These are phyloP conservation scores for Penicillium egyptiacum DNA, from an alignment of 495 filamentous ascomycete species.

Conservation along the genomic window DNA sequence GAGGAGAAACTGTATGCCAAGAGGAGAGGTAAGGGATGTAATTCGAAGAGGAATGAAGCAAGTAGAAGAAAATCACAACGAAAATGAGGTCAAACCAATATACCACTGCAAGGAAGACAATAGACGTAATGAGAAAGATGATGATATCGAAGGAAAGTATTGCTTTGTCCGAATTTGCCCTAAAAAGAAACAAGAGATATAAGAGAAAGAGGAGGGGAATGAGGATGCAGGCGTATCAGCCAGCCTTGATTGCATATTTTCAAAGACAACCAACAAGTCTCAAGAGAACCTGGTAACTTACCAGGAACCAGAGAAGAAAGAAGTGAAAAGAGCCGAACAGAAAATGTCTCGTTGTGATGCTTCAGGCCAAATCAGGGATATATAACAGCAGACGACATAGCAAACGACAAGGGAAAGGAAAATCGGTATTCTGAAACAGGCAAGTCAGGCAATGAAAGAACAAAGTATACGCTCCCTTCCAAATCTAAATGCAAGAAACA, in stretches of 20 bases:
- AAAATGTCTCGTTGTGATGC: conserved; percentile 27
- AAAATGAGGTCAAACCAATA: conserved; percentile 11
- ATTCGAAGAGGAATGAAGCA: conserved; percentile 4
- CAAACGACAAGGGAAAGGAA: conserved; percentile 15
- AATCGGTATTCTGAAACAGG: conserved; percentile 15
- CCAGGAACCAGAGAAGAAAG: conserved; percentile 11
- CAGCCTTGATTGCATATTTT: conserved; percentile 8
- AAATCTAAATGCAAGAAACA: conserved; percentile 46
- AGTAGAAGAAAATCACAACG: conserved; percentile 25
- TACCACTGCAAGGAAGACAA: background rate
- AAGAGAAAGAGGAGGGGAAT: conserved; percentile 6
- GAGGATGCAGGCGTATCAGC: conserved; percentile 3
- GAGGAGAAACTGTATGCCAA: conserved; percentile 6
- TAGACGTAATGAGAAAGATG: background rate
- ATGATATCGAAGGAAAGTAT: background rate
- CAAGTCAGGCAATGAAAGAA: conserved; percentile 19
- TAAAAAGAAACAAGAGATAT: background rate
- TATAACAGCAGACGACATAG: conserved; percentile 26
- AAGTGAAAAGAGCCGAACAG: conserved; percentile 16
- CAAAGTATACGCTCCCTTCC: conserved; percentile 40
- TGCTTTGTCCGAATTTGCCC: background rate
- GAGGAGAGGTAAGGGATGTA: background rate
- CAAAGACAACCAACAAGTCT: conserved; percentile 13
- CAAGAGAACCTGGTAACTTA: background rate
- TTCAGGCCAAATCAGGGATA: conserved; percentile 36